Base-by-base conservation (phyloP, 148 eudicot genomes). In the Rhododendron ferrugineum region DNA sequence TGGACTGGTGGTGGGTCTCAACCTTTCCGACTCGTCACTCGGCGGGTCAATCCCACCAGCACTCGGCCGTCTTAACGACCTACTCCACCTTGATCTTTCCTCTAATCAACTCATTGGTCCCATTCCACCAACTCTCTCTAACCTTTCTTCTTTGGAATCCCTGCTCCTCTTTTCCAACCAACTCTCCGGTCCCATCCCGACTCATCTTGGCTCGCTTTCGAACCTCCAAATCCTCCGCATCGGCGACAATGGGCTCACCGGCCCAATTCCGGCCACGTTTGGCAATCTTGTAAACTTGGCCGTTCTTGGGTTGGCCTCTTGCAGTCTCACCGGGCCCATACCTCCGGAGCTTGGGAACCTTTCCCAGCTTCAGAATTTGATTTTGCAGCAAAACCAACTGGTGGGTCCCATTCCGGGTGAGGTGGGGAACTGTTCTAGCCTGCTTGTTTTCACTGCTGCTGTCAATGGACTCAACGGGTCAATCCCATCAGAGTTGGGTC, bases 101-200 rank as follows among this genome's bases (percentile, higher is more conserved):
- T 85, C 86, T 20, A 97, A 97, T 88, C 85, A 78, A 3, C 92
- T 95, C 62, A 80, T 91, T 20, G 98, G 99, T 16, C 93, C 96
- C 92, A 95, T 97, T n/a, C 98, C 99, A 95, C 89, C 96, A 84
- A 86, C 91, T 89, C 91, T 97, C 30, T 91, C 98, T 42, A 92
- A 91, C 85, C 96, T 97, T 74, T 88, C 96, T 56, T 86, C 91
- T 37, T 89, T 97, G 85, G 56, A 62, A 56, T 93, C 95, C 77
- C 87, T 97, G 72, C 86, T 92, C 8, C 95, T 97, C 15, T 95
- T 85, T 78, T 89, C 99, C 50, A 97, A 97, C 91, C 92, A 91
- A 82, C 96, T 97, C 81, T 84, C 92, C 32, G 99, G 98, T 32
- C 83, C 90, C 80, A 90, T 97, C 5, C 99, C 99, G 49, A 80